Conservation (phyloP, 805 yeast genomes). For the Metschnikowia lachancei region DNA sequence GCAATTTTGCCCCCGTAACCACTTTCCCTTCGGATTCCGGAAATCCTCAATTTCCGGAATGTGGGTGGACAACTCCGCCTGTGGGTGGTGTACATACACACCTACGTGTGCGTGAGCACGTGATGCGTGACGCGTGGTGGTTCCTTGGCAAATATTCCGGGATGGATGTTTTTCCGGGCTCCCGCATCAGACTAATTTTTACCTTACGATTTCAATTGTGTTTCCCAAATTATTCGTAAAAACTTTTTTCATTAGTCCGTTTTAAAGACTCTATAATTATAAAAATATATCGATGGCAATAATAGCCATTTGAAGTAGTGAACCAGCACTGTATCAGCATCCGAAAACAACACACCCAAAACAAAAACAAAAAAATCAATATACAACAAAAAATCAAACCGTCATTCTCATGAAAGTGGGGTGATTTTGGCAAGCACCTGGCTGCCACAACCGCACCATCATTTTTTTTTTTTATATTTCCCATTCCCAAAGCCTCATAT, state of each 20-base stretch:
- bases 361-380: not conserved
- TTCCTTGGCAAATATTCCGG: too few relatives aligned
- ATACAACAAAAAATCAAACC: not conserved
- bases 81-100: too few relatives aligned
- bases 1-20: too few relatives aligned
- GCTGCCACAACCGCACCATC: not conserved
- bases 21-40: too few relatives aligned
- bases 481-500: not conserved
- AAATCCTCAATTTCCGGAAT: too few relatives aligned
- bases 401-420: not conserved
- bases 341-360: conserved; percentile 6
- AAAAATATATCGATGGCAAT: conserved; percentile 2
- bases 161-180: too few relatives aligned
- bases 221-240: not conserved
- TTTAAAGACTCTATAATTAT: not conserved
- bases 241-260: not conserved
- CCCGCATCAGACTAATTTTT: too few relatives aligned
- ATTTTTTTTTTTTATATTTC: not conserved
- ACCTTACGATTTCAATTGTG: too few relatives aligned
- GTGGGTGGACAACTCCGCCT: too few relatives aligned
- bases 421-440: not conserved
- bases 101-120: too few relatives aligned
- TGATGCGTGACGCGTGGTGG: too few relatives aligned
- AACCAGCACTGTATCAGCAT: conserved; percentile 12
- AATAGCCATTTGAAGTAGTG: conserved; percentile 5